Base-by-base conservation (phyloP, 257 asterid genomes). In the Asclepias syriaca region DNA sequence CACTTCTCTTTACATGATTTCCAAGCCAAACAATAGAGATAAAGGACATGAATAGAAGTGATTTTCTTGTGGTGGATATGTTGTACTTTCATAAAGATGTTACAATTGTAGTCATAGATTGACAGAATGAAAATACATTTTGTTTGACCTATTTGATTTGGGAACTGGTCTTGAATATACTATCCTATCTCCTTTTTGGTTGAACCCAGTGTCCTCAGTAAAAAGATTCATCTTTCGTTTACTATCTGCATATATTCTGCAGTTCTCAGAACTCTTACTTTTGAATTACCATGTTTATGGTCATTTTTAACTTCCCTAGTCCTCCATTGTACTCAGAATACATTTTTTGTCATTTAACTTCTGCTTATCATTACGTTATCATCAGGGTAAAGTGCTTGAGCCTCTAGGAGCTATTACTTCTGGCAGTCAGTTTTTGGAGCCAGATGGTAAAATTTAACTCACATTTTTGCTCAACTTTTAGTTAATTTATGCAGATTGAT, bases 371-470 rank as follows among this genome's bases (percentile, higher is more conserved):
- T 57, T 65, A 66, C 24, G 72, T 85, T 76, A 71, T 75, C 72
- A 71, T 83, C 91, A 95, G 99, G 98, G 88, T 63, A 87, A 90
- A 79, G 99, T 95, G 79, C 98, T 95, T 40, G 92, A 92, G 89
- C 99, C 99, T 76, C 75, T 95, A 66, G 99, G 99, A 71, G 98
- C 99, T 70, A 73, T 81, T 81, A 88, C 98, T 70, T 85, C 96
- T 78, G 99, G 99, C 76, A 95, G 98, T 77, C 99, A 90, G 81
- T 92, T 95, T 84, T 83, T 95, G 74, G 99, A 95, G 73, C 96
- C 99, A 67, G 96, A 95, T 82, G 99, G 99, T 95, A 90, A 81
- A 63, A 71, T 79, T 66, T 70, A 73, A 65, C 39, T 50, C 72
- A 59, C 65, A 22, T 16, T 54, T 78, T 71, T 58, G 54, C 78